Percentiles rank a stretch among this genome's conserved stretches.
Evolutionary conservation across 805 yeast species (phyloP).

Genomic region (Tetrapisispora namnaoensis): DNA sequence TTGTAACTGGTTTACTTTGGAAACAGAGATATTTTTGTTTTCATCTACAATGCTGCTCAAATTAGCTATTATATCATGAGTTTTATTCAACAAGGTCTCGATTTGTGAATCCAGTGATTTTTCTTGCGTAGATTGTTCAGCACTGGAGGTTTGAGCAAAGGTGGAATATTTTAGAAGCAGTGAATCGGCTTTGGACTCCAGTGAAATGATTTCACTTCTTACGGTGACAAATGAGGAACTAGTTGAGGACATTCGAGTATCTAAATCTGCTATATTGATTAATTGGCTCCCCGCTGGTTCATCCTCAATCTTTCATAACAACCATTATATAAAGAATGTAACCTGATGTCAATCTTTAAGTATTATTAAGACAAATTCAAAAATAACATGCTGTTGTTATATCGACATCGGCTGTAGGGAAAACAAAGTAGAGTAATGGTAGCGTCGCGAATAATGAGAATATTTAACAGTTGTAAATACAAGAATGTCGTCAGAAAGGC

Average conservation of each 20-base stretch:
- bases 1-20: constrained; percentile 70
- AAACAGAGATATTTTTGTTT: constrained; percentile 50
- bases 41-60: constrained; percentile 47
- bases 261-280: background rate
- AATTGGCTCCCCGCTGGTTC: too few species aligned
- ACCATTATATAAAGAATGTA: too few species aligned
- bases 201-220: constrained; percentile 55
- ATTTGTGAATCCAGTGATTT: constrained; percentile 35
- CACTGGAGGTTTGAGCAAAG: constrained; percentile 42
- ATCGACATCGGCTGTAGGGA: too few species aligned
- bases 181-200: constrained; percentile 60
- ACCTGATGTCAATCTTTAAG: too few species aligned
- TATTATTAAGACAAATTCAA: too few species aligned
- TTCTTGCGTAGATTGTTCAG: constrained; percentile 42
- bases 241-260: background rate
- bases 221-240: constrained; percentile 49
- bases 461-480: too few species aligned
- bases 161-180: constrained; percentile 45
- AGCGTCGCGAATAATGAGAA: too few species aligned
- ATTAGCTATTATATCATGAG: constrained; percentile 45
- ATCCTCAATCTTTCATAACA: too few species aligned
- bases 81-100: constrained; percentile 41
- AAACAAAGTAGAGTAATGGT: too few species aligned
- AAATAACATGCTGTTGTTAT: too few species aligned
- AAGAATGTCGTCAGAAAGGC: too few species aligned